Percentiles rank a stretch among this genome's conserved stretches.
Evolutionary conservation across 2,329 filamentous ascomycete genomes (phyloP).

Genomic region (Nemania bipapillata): DNA sequence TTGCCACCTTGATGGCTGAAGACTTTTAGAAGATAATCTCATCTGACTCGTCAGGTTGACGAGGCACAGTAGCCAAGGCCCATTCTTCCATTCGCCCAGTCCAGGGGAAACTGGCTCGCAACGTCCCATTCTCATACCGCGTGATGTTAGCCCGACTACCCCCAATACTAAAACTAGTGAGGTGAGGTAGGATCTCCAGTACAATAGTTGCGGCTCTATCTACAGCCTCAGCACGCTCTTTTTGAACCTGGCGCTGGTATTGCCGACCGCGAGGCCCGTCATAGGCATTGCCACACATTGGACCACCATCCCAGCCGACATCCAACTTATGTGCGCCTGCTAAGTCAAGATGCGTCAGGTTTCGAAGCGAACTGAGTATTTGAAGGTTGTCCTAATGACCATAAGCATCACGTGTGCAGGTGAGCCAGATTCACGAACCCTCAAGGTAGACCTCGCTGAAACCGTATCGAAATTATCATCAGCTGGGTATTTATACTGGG

Average conservation of each 20-base stretch:
- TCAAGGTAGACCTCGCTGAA: background rate
- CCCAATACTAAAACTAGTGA: slow-evolving; percentile 25
- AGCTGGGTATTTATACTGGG: background rate
- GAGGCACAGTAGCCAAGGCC: slow-evolving; percentile 10
- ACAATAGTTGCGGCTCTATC: slow-evolving; percentile 17
- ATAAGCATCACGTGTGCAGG: background rate
- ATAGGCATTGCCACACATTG: slow-evolving; percentile 22
- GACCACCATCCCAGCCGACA: slow-evolving; percentile 23
- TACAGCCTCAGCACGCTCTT: slow-evolving; percentile 2
- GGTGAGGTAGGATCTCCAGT: slow-evolving; percentile 11
- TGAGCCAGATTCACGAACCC: background rate
- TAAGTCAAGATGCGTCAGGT: slow-evolving; percentile 32
- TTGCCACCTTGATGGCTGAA: too few species aligned
- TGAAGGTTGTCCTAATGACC: slow-evolving; percentile 14
- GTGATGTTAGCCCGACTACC: slow-evolving; percentile 9
- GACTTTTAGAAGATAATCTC: background rate
- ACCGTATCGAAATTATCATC: too few species aligned
- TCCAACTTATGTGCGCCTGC: background rate
- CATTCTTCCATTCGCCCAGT: slow-evolving; percentile 28
- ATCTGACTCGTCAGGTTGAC: background rate
- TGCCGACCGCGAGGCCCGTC: slow-evolving; percentile 8
- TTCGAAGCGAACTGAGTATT: slow-evolving; percentile 8
- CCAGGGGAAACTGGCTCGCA: slow-evolving; percentile 26
- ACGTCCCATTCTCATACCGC: slow-evolving; percentile 26
- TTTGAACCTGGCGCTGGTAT: background rate